These are phyloP conservation scores for Trichocladium uniseriatum DNA, from an alignment of 495 filamentous ascomycete species.

Conservation along the genomic window DNA sequence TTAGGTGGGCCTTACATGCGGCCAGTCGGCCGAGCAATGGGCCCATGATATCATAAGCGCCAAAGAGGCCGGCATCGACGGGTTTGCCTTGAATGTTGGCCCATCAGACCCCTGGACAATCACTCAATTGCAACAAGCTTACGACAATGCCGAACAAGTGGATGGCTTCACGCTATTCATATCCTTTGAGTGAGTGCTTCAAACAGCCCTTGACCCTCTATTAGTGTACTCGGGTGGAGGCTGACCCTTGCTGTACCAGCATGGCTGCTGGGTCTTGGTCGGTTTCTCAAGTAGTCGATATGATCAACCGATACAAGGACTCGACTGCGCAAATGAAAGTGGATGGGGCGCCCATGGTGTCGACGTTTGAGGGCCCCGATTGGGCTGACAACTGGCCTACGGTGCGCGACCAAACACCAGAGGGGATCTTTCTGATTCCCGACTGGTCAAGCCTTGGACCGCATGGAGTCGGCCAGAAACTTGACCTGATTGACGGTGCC, in stretches of 20 bases:
- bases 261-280: conserved; percentile 47
- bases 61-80: conserved; percentile 56
- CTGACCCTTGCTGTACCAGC: conserved; percentile 8
- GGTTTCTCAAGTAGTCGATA: conserved; percentile 42
- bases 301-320: conserved; percentile 49
- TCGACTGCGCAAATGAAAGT: conserved; percentile 46
- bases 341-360: conserved; percentile 52
- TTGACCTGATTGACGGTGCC: conserved; percentile 49
- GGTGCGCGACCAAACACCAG: conserved; percentile 45
- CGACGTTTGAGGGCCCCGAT: conserved; percentile 58
- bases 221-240: not conserved
- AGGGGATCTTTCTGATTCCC: conserved; percentile 51
- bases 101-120: conserved; percentile 42
- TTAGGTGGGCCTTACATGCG: conserved; percentile 35
- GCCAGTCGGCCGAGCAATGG: conserved; percentile 44
- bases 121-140: conserved; percentile 44
- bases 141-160: conserved; percentile 43
- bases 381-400: conserved; percentile 49
- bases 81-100: conserved; percentile 62
- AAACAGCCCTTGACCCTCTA: not conserved
- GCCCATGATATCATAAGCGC: conserved; percentile 51
- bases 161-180: conserved; percentile 53
- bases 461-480: conserved; percentile 33
- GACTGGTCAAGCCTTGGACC: conserved; percentile 55
- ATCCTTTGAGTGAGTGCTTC: conserved; percentile 49